A percentile compares a stretch with the other conserved stretches of the same genome.
These are phyloP conservation scores for Exophiala sideris DNA, from an alignment of 2,329 filamentous ascomycete genomes.

Conservation along the genomic window DNA sequence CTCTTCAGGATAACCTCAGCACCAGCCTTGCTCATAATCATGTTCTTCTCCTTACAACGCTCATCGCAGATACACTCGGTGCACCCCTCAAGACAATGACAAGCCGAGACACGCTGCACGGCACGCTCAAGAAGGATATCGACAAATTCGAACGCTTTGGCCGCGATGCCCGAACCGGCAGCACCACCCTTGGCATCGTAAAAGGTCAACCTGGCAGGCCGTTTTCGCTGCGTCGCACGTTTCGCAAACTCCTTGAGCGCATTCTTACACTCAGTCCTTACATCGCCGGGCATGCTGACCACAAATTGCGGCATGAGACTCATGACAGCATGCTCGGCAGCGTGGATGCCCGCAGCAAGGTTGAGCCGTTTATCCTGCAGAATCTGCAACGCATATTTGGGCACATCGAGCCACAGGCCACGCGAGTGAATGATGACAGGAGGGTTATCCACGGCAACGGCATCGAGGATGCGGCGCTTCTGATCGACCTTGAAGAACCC, in stretches of 20 bases:
- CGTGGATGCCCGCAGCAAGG: slow-evolving; percentile 85
- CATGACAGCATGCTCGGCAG: slow-evolving; percentile 87
- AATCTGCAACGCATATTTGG: slow-evolving; percentile 72
- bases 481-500: slow-evolving; percentile 98
- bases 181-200: slow-evolving; percentile 92
- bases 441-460: slow-evolving; percentile 88
- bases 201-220: slow-evolving; percentile 84
- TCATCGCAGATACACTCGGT: slow-evolving; percentile 86
- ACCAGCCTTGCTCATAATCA: slow-evolving; percentile 91
- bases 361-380: slow-evolving; percentile 70
- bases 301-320: slow-evolving; percentile 87
- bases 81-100: slow-evolving; percentile 75
- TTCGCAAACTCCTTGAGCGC: slow-evolving; percentile 81
- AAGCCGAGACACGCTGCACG: slow-evolving; percentile 70
- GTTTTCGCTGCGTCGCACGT: slow-evolving; percentile 58
- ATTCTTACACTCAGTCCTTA: slow-evolving; percentile 91
- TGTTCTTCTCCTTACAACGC: slow-evolving; percentile 77
- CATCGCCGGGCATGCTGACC: slow-evolving; percentile 82
- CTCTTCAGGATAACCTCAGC: slow-evolving; percentile 75
- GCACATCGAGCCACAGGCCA: slow-evolving; percentile 94
- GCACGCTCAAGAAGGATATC: slow-evolving; percentile 75
- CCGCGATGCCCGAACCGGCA: slow-evolving; percentile 78
- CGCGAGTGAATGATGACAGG: slow-evolving; percentile 81
- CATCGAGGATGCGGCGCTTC: slow-evolving; percentile 79
- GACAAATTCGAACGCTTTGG: slow-evolving; percentile 90